Evolutionary conservation across 2,329 filamentous ascomycete species (phyloP), one percentile per base, ranked within the genome.

Genomic region (Lojkania enalia): DNA sequence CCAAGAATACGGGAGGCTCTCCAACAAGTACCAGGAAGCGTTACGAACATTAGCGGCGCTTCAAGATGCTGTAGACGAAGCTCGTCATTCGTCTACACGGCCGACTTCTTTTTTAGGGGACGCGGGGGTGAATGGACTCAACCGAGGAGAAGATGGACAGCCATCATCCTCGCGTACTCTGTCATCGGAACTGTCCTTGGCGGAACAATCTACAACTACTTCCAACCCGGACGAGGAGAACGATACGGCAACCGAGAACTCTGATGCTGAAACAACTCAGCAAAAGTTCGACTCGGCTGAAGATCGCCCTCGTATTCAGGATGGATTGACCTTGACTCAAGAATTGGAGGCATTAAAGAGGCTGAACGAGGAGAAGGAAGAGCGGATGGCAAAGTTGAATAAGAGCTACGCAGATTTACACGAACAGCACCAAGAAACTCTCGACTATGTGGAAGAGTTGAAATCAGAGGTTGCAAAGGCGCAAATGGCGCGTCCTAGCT

Each of bases 111-210:
- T 94, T 85, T 85, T 94, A 82, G 90, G 84, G 51, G 85, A 90
- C 64, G 77, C 79, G 61, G 84, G 83, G 73, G 82, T 84, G 63
- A 86, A 81, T 73, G 86, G 84, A 66, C 74, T 82, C 68, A n/a
- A n/a, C n/a, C 90, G 58, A 48, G 51, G 85, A 74, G 80, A 84
- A 75, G 78, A 75, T 78, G 74, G 76, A 71, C 83, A 83, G 72
- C 79, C 77, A 64, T 88, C 87, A 71, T 91, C 88, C 63, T 91
- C 90, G 75, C 90, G 86, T 70, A 96, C 90, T 64, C 86, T 96
- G 58, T 96, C 90, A 56, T 94, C 90, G 74, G 94, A 97, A 74
- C 81, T 96, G 69, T 95, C 89, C 63, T 95, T 87, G 69, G 89
- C 83, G 77, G 87, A 87, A 63, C 9, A 20, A 11, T 88, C 87